Evolutionary conservation across 2,329 filamentous ascomycete species (phyloP), one percentile per base, ranked within the genome.

Genomic region (Colletotrichum sp.): DNA sequence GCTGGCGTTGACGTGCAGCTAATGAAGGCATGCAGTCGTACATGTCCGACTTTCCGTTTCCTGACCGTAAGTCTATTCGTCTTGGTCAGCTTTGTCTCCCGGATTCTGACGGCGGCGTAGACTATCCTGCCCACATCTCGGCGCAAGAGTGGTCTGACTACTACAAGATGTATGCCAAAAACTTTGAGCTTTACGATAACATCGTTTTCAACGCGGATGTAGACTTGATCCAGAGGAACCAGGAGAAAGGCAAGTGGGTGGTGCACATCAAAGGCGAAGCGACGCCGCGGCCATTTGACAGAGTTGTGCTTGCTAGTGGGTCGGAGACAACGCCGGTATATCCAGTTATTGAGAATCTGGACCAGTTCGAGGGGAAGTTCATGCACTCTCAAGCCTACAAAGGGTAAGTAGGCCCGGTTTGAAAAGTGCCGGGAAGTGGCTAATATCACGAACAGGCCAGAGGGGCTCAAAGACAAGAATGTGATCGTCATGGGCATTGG

Each of bases 401-500:
- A 43, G 71, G 75, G 79, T 79, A 64, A 18, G 66, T 6, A 22
- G 28, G 9, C 32, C 10, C 3, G 8, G n/a, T 16, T 13, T 3
- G 27, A 13, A 64, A 18, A 18, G 39, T 7, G 9, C 12, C 9
- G 28, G 10, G 1, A 16, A 66, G 27, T 22, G 4, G 6, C 22
- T 36, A 34, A 30, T 6, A n/a, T 16, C 10, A 22, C 13, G 4
- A 8, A 6, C 18, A 81, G 79, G 5, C 66, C 78, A 2, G 70
- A 77, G n/a, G 67, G 76, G 8, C 79, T 77, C 43, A 60, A 71
- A 7, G 78, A 71, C 6, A 78, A 79, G 62, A 81, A 74, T 10
- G 79, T 81, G 3, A 43, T 82, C 6, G 77, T 82, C 8, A 66
- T 82, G 6, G 80, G 80, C 8, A 78, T 80, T 56, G 81, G 80